Evolutionary conservation across 139 green algal species (phyloP), one percentile per base, ranked within the genome.

Genomic region (Picochlorum sp.): DNA sequence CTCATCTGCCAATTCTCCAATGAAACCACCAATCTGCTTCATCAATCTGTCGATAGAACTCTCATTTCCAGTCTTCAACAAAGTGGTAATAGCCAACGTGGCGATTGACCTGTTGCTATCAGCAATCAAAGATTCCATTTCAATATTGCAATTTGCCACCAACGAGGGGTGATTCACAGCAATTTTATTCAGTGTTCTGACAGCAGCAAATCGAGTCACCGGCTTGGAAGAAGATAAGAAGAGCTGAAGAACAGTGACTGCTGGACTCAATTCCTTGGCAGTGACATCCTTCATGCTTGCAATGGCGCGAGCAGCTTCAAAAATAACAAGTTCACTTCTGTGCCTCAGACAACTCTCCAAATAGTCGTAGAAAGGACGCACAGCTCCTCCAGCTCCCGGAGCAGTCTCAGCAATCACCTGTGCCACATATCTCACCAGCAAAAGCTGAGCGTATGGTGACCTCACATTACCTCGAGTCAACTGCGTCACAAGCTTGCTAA

Each of bases 11-110:
- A 99, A 96, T 75, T 99, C 94, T 8, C 75, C 77, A 91, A 99
- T 99, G 86, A 99, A 99, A 49, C 75, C 86, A 69, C 82, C 78
- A 55, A 98, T 98, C 71, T 90, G 92, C 84, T 98, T 98, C 38
- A 99, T 85, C 73, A 99, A 90, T 63, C 94, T 85, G 60, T 99
- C 94, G 20, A 99, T 92, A 67, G 79, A 90, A 58, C 79, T 78
- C 80, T 99, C 94, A 68, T 88, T 96, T 71, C 93, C 91, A 38
- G 91, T 97, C 86, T 98, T 98, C n/a, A 99, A 87, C 70, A 99
- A 81, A 14, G 93, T 99, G 14, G 93, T 99, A 76, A 99, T 99
- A 67, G 93, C 93, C 18, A 99, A 82, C 18, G 94, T 99, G 37
- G 94, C 94, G 38, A 99, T 98, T 77, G 76, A 91, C 57, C 93